Percentiles rank a stretch among this genome's conserved stretches.
Conservation (phyloP, 345 rosid genomes). For the Eucalyptus brandiana region DNA sequence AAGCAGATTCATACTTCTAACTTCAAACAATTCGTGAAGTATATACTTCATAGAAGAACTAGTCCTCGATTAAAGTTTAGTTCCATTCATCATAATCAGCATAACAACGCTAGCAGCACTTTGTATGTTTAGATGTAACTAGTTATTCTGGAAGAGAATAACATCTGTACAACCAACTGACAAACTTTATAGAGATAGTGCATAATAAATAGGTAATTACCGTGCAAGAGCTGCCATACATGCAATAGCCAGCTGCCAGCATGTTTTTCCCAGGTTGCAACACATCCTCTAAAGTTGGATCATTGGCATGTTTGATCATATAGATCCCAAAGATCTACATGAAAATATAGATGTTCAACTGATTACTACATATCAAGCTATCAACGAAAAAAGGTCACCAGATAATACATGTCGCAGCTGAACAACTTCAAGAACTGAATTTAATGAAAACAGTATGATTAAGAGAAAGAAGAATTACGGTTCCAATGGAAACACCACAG, state of each 20-base stretch:
- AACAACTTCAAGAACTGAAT: neutral
- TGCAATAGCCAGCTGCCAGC: constrained; percentile 98
- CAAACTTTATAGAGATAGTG: neutral
- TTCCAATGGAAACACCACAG: constrained; percentile 97
- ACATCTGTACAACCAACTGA: neutral
- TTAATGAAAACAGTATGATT: neutral
- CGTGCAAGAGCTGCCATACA: constrained; percentile 99
- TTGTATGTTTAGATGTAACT: neutral
- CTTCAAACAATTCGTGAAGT: neutral
- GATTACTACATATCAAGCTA: neutral
- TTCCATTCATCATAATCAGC: neutral
- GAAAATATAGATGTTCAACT: constrained; percentile 12
- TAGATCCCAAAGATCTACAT: constrained; percentile 93
- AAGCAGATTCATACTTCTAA: neutral
- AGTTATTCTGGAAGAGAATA: neutral
- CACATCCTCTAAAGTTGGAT: constrained; percentile 72
- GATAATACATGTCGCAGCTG: neutral
- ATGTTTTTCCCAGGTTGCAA: constrained; percentile 87
- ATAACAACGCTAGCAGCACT: neutral
- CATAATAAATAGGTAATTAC: constrained; percentile 12
- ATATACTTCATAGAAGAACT: neutral
- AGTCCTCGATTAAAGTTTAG: neutral
- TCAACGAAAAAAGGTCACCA: neutral
- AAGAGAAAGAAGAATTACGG: constrained; percentile 29
- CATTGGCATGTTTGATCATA: constrained; percentile 46